Evolutionary conservation across 768 basidiomycete genomes (phyloP).

Genomic region (Boletus pseudopeckii): DNA sequence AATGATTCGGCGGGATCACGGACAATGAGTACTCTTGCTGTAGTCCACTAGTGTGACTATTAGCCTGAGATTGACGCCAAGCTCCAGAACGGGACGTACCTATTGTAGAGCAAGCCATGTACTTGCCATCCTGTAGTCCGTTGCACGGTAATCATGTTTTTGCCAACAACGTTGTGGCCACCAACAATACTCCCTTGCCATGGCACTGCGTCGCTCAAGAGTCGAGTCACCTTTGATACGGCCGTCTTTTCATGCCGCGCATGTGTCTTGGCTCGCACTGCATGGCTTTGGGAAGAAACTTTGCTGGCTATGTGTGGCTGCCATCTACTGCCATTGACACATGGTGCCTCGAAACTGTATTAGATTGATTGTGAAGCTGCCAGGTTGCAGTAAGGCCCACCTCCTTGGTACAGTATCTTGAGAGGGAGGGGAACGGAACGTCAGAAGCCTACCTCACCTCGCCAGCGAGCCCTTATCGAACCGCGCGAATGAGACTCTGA

Average conservation of each 20-base stretch:
- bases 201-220: neutral
- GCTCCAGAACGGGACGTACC: neutral
- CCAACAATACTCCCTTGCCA: constrained; percentile 1
- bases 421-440: neutral
- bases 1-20: constrained; percentile 17
- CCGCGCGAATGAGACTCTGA: neutral
- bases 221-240: neutral
- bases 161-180: neutral
- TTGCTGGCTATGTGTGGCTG: constrained; percentile 1
- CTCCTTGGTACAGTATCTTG: neutral
- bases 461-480: constrained; percentile 5
- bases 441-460: neutral
- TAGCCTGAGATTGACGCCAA: neutral
- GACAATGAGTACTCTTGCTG: constrained; percentile 14
- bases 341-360: neutral
- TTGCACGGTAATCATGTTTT: neutral
- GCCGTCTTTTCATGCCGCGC: constrained; percentile 4
- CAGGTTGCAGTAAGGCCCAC: neutral
- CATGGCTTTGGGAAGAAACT: neutral
- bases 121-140: constrained; percentile 20
- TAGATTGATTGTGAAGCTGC: neutral
- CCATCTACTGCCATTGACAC: constrained; percentile 7
- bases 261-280: neutral
- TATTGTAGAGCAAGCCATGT: constrained; percentile 1
- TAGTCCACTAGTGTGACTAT: neutral